phyloP scores from a whole-genome alignment of 305 asterid genomes.

The Plantago lanceolata region DNA sequence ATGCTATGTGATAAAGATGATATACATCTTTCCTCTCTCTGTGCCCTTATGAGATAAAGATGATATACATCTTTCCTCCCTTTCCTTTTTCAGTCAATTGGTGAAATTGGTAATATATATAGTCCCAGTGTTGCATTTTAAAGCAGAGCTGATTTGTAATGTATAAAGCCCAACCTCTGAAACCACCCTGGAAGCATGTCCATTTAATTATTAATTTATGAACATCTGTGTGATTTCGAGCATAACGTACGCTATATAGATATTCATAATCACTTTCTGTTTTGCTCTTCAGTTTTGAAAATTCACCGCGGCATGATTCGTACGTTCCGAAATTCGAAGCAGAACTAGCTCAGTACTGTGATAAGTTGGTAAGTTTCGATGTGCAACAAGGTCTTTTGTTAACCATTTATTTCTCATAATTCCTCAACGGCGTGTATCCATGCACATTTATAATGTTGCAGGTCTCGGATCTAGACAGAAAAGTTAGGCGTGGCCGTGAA shows the following conservation, averaged over 20 bases:
- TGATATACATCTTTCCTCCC: too few species aligned
- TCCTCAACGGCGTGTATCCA: slow-evolving; percentile 9
- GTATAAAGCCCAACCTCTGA: neutral
- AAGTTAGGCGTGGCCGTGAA: slow-evolving; percentile 92
- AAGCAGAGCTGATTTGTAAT: too few species aligned
- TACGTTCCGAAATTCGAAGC: slow-evolving; percentile 85
- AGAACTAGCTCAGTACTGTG: slow-evolving; percentile 89
- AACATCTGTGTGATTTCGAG: slow-evolving; percentile 1
- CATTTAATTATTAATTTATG: neutral
- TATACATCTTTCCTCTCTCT: too few species aligned
- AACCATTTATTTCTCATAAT: slow-evolving; percentile 3
- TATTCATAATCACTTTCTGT: slow-evolving; percentile 24
- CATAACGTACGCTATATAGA: slow-evolving; percentile 2
- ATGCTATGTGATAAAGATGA: too few species aligned
- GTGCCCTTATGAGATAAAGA: too few species aligned
- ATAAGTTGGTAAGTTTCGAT: slow-evolving; percentile 65
- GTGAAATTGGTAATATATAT: too few species aligned
- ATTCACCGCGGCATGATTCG: slow-evolving; percentile 83
- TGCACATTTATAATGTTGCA: slow-evolving; percentile 26
- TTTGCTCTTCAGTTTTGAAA: slow-evolving; percentile 66
- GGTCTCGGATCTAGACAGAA: slow-evolving; percentile 91
- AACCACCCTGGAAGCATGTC: slow-evolving; percentile 5
- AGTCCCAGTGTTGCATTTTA: too few species aligned
- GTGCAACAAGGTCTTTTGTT: slow-evolving; percentile 17
- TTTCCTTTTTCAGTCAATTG: too few species aligned